A percentile compares a stretch with the other conserved stretches of the same genome.
Conservation (phyloP, 805 yeast species). For the Ascoidea rubescens region DNA sequence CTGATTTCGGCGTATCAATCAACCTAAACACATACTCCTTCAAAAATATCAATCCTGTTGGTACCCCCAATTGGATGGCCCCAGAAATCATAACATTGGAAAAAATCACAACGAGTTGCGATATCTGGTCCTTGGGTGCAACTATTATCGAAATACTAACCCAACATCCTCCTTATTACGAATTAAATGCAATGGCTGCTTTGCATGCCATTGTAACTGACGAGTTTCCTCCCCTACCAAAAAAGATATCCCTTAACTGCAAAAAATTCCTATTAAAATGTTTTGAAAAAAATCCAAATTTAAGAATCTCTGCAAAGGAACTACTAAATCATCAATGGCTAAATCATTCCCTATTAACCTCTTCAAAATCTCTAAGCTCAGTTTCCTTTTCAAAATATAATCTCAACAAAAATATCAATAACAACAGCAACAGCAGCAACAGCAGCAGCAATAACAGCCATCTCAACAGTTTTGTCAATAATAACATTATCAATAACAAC, state of each 20-base stretch:
- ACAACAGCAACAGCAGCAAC: neutral
- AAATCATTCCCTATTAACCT: neutral
- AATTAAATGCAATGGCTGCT: slow-evolving; percentile 63
- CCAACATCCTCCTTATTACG: slow-evolving; percentile 78
- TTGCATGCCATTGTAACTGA: slow-evolving; percentile 75
- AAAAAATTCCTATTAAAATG: slow-evolving; percentile 53
- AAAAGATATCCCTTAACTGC: slow-evolving; percentile 25
- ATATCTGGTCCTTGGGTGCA: slow-evolving; percentile 92
- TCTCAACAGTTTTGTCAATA: neutral
- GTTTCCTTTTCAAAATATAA: neutral
- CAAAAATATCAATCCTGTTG: slow-evolving; percentile 64
- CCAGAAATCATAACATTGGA: slow-evolving; percentile 83
- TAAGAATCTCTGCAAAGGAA: slow-evolving; percentile 40
- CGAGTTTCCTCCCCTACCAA: slow-evolving; percentile 57
- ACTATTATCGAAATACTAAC: slow-evolving; percentile 79
- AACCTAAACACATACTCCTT: slow-evolving; percentile 42
- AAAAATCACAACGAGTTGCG: slow-evolving; percentile 81
- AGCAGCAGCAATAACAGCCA: neutral
- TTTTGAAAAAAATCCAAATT: slow-evolving; percentile 53
- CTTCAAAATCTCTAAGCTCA: neutral
- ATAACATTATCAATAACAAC: neutral
- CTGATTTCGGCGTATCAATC: slow-evolving; percentile 77
- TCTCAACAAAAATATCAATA: neutral
- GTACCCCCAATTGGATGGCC: slow-evolving; percentile 99
- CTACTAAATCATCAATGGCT: slow-evolving; percentile 56